Base-by-base conservation (phyloP, 108 stramenopile species). In the Nitzschia sp. region DNA sequence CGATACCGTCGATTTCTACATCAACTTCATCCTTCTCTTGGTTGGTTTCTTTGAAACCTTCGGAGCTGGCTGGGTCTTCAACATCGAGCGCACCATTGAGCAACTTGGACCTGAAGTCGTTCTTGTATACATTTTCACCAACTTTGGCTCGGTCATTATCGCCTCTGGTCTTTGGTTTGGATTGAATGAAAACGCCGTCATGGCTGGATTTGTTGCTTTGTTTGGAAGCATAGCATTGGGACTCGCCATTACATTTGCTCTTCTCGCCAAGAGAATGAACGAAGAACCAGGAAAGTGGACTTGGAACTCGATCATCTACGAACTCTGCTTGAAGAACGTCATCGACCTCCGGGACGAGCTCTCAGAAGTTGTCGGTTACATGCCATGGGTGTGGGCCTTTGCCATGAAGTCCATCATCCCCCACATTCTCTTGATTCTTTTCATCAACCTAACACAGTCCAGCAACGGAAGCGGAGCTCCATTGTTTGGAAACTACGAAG, bases 21-120 rank as follows among this genome's bases (percentile, higher is more conserved):
- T 86, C 65, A 84, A 85, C 62, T 84, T 82, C 60, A 73, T 88
- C 44, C 76, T 85, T 65, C 70, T 88, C 15, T 61, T 88, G 15
- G 72, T 84, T 22, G 87, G 87, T 29, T 80, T 79, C 43, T 68
- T 77, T 20, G 81, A 88, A 61, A 57, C 72, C 19, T 79, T 88
- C 57, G 71, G 75, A 38, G 80, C 75, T 20, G 87, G 82, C 10
- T 88, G 87, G 87, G 61, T 83, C n/a, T 83, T 77, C 41, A 71
- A 72, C 15, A 70, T 82, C 50, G 71, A 71, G 15, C 53, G 75
- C 8, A 68, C 70, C 54, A 59, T 81, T 40, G 72, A 72, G 34
- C 41, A 43, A 21, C 58, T 74, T 8, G 83, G 82, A 22, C 25
- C 71, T 29, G 25, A 52, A 2, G 65, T 80, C 22, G 82, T 83